These are phyloP conservation scores for Stachybotrys chlorohalonatus DNA, from an alignment of 2,329 filamentous ascomycete species.

Conservation along the genomic window DNA sequence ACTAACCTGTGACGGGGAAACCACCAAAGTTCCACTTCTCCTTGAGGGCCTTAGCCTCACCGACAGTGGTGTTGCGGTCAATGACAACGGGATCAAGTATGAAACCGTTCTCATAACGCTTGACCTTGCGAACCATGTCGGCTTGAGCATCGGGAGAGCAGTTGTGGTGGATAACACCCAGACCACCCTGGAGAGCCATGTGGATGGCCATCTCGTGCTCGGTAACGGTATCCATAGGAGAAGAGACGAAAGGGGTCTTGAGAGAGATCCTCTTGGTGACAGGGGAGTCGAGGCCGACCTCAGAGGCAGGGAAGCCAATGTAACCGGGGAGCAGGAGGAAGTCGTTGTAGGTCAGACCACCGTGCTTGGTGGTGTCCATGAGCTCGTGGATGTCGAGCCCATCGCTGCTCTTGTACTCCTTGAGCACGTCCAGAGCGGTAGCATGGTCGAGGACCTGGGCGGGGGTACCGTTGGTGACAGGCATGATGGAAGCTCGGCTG, in stretches of 20 bases:
- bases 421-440: conserved; percentile 70
- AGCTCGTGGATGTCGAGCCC: conserved; percentile 80
- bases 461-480: conserved; percentile 44
- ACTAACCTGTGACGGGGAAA: conserved; percentile 96
- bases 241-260: conserved; percentile 95
- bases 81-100: conserved; percentile 94
- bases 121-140: conserved; percentile 98
- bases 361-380: conserved; percentile 83
- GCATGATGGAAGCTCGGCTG: conserved; percentile 45
- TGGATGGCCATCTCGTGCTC: conserved; percentile 99
- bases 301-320: conserved; percentile 92
- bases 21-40: conserved; percentile 98
- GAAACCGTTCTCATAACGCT: conserved; percentile 98
- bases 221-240: conserved; percentile 98
- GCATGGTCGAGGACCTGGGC: conserved; percentile 60
- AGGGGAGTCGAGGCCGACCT: conserved; percentile 79
- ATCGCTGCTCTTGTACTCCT: conserved; percentile 73
- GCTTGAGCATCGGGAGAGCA: conserved; percentile 96
- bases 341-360: conserved; percentile 97
- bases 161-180: conserved; percentile 98
- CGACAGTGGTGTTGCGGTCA: conserved; percentile 76
- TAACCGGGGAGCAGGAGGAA: conserved; percentile 95
- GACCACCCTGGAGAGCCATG: conserved; percentile 79
- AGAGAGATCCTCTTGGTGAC: conserved; percentile 92
- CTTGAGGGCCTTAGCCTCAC: conserved; percentile 84